Conservation (phyloP, 2,329 filamentous ascomycete genomes). For the Pseudogymnoascus destructans region DNA sequence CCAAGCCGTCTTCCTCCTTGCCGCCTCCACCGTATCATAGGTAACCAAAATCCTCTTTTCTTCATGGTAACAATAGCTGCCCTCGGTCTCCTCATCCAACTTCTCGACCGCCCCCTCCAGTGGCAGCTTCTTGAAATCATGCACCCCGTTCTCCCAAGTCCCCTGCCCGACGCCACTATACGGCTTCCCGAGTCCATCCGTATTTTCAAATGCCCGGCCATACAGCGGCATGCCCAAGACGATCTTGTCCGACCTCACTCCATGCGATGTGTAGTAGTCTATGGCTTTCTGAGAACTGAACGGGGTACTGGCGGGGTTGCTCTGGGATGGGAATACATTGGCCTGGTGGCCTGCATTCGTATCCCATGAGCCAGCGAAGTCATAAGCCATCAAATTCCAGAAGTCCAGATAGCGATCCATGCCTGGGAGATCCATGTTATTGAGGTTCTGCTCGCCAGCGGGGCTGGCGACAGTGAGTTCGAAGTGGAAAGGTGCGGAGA, state of each 20-base stretch:
- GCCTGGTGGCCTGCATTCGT: conserved; percentile 59
- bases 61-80: conserved; percentile 66
- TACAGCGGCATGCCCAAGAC: conserved; percentile 89
- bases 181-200: conserved; percentile 55
- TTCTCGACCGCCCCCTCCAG: conserved; percentile 50
- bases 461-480: conserved; percentile 53
- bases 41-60: conserved; percentile 54
- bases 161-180: conserved; percentile 66
- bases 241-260: conserved; percentile 58
- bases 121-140: conserved; percentile 81
- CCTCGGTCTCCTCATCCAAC: conserved; percentile 49
- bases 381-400: conserved; percentile 81
- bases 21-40: conserved; percentile 63
- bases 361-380: conserved; percentile 79
- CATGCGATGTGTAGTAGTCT: conserved; percentile 51
- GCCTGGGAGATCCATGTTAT: conserved; percentile 45
- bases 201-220: conserved; percentile 71
- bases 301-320: conserved; percentile 54
- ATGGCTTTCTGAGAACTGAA: conserved; percentile 66
- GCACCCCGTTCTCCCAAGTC: conserved; percentile 72
- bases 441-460: conserved; percentile 48
- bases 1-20: conserved; percentile 56
- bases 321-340: conserved; percentile 52
- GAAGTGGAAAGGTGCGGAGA: conserved; percentile 36
- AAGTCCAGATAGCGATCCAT: conserved; percentile 60